Conservation (phyloP, 2,329 filamentous ascomycete species). For the Didymella pinodella region DNA sequence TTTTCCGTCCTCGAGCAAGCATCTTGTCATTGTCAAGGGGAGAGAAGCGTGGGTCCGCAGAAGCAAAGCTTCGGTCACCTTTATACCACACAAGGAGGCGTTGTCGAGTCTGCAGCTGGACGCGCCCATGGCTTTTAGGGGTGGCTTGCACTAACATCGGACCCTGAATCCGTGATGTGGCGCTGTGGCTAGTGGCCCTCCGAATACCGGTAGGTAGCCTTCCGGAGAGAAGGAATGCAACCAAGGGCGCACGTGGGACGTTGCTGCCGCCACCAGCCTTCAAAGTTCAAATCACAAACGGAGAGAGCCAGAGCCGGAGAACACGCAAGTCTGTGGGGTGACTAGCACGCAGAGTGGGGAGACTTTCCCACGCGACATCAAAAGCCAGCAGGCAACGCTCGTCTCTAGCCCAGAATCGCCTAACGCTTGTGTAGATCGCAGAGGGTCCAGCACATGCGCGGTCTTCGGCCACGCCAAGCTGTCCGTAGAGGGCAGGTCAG, state of each 20-base stretch:
- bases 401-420: conserved; percentile 8
- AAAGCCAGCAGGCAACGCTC: conserved; percentile 7
- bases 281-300: conserved; percentile 7
- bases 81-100: not conserved
- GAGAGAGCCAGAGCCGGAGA: conserved; percentile 2
- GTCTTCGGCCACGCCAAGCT: conserved; percentile 19
- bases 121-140: not conserved
- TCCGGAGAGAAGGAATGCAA: not conserved
- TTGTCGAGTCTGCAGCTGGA: not conserved
- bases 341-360: conserved; percentile 13
- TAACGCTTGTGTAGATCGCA: conserved; percentile 16
- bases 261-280: not conserved
- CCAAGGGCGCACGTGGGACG: not conserved
- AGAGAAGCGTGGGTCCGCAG: not conserved
- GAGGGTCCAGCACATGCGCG: conserved; percentile 15
- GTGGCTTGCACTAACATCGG: not conserved
- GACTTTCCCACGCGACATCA: conserved; percentile 13
- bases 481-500: conserved; percentile 15
- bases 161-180: conserved; percentile 4
- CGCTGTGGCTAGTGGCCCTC: conserved; percentile 5
- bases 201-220: not conserved
- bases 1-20: conserved; percentile 19
- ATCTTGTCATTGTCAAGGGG: not conserved
- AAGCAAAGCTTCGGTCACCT: not conserved
- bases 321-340: conserved; percentile 20